Conservation (phyloP, 345 rosid species). For the Stellera chamaejasme region DNA sequence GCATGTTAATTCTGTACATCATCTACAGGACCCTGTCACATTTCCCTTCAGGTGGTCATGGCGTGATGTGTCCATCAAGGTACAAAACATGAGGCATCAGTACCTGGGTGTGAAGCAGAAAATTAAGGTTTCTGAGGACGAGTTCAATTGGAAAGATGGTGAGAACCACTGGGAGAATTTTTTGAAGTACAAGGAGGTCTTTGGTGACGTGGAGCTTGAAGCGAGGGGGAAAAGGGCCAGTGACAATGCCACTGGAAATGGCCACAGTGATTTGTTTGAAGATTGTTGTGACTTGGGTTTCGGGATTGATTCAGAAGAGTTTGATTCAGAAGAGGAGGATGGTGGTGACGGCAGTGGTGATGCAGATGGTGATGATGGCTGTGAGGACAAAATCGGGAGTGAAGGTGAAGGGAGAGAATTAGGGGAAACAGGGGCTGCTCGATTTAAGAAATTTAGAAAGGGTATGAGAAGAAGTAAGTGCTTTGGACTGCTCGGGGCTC, state of each 20-base stretch:
- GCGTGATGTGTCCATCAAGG: slow-evolving; percentile 76
- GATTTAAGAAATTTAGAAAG: slow-evolving; percentile 26
- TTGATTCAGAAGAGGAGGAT: slow-evolving; percentile 46
- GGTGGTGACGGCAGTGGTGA: slow-evolving; percentile 24
- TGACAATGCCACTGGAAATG: slow-evolving; percentile 8
- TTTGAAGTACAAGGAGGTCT: slow-evolving; percentile 62
- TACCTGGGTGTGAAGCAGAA: slow-evolving; percentile 81
- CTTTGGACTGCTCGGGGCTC: slow-evolving; percentile 39
- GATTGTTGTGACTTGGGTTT: slow-evolving; percentile 40
- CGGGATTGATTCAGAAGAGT: slow-evolving; percentile 43
- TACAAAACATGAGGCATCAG: slow-evolving; percentile 84
- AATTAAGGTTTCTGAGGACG: slow-evolving; percentile 45
- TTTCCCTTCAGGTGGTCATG: slow-evolving; percentile 80
- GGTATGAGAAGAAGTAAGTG: slow-evolving; percentile 24
- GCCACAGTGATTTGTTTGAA: slow-evolving; percentile 30
- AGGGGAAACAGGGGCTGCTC: slow-evolving; percentile 11
- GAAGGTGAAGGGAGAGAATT: slow-evolving; percentile 30
- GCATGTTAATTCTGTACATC: slow-evolving; percentile 57
- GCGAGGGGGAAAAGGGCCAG: slow-evolving; percentile 37
- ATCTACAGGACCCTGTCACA: slow-evolving; percentile 42
- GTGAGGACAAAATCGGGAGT: slow-evolving; percentile 20
- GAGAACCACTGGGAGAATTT: slow-evolving; percentile 77
- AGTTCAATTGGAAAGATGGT: slow-evolving; percentile 64
- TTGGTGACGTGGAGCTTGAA: slow-evolving; percentile 73
- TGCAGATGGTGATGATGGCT: slow-evolving; percentile 24